Evolutionary conservation across 1,284 basidiomycete genomes (phyloP), one percentile per base, ranked within the genome.

Genomic region (Lentinula novae-zelandiae): DNA sequence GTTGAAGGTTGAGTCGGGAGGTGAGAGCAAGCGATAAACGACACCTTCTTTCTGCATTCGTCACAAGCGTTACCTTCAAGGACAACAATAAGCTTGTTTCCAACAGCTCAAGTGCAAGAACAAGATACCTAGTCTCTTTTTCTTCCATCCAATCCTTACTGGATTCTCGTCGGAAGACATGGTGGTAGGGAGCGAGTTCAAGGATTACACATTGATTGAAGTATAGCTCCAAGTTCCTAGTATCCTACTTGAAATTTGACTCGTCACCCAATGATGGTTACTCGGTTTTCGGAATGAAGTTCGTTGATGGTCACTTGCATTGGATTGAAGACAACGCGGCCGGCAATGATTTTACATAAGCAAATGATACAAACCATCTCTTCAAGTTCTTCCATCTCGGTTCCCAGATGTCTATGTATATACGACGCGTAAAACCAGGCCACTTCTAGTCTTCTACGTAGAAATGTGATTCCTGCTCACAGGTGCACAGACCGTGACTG

Each of bases 51-150:
- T 17, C 59, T 60, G 13, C 75, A 77, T 12, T 63, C 66, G 65
- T 77, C 75, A 61, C 75, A 77, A 10, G 73, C 71, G 9, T 46
- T 46, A 20, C 44, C 44, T 46, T 27, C 27, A n/a, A 44, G 20
- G 10, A 12, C 8, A 27, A 20, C 1, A 44, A 44, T 22, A 12
- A 22, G 44, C 44, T 20, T 12, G 20, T n/a, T 36, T 27, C 27
- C 13, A 22, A 9, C n/a, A 27, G 34, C n/a, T 17, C 6, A 52
- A 33, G 4, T n/a, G 15, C 71, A 4, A 76, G 6, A 4, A 46
- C 44, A 7, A 42, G 15, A 46, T 46, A 46, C 44, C 44, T 46
- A 46, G 66, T 33, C 73, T 66, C 40, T 71, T 66, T 60, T 69
- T 71, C 62, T 69, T 68, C 64, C 62, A 63, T 6, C 62, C 62